phyloP scores from a whole-genome alignment of 305 asterid genomes.

The Fraxinus platypoda region DNA sequence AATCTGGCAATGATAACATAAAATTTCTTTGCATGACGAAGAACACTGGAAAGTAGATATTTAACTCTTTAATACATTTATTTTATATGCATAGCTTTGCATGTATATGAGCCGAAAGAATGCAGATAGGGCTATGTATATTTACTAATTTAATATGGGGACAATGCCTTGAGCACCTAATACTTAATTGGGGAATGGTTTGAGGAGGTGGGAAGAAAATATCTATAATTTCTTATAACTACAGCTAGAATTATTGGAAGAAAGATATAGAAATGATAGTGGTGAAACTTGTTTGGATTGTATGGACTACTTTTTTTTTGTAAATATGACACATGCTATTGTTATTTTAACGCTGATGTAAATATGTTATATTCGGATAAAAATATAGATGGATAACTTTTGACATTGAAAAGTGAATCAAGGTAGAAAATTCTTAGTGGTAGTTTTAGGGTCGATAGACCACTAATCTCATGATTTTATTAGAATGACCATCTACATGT shows the following conservation, averaged over 20 bases:
- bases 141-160: background rate
- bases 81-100: background rate
- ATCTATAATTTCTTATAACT: background rate
- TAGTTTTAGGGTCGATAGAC: background rate
- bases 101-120: background rate
- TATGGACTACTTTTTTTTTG: background rate
- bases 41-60: background rate
- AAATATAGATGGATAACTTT: background rate
- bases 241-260: background rate
- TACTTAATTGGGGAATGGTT: background rate
- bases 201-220: background rate
- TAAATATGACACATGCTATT: background rate
- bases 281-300: background rate
- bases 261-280: background rate
- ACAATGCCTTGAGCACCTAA: background rate
- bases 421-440: background rate
- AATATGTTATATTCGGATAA: background rate
- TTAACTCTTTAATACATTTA: background rate
- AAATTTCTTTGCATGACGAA: background rate
- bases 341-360: background rate
- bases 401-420: background rate
- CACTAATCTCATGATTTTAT: background rate
- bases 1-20: background rate
- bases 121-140: background rate
- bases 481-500: background rate